These are phyloP conservation scores for Mesostigma viride DNA, from an alignment of 139 green algal species.

Conservation along the genomic window DNA sequence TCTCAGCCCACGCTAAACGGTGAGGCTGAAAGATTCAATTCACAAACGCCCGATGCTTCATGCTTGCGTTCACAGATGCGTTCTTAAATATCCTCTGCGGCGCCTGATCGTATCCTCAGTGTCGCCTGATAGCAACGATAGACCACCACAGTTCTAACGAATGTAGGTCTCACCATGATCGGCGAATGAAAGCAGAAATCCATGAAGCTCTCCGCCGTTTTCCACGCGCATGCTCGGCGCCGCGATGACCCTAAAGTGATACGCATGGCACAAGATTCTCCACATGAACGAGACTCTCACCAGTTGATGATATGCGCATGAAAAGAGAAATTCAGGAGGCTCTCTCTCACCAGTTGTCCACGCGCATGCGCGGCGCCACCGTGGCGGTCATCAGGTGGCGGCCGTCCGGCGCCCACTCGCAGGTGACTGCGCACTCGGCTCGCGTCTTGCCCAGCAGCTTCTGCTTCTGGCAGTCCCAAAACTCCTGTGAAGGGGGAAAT, in stretches of 20 bases:
- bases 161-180: background rate
- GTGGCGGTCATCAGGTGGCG: conserved; percentile 70
- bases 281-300: background rate
- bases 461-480: conserved; percentile 14
- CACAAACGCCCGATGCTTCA: no score
- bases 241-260: background rate
- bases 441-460: conserved; percentile 19
- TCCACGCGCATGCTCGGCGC: background rate
- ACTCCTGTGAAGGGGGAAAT: conserved; percentile 28
- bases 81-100: no score
- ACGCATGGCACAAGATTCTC: conserved; percentile 3
- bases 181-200: background rate
- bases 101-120: no score
- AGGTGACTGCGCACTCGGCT: conserved; percentile 34
- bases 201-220: no score
- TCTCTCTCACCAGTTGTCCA: conserved; percentile 73
- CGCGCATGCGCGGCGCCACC: conserved; percentile 70
- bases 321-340: background rate
- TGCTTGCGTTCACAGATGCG: no score
- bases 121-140: no score
- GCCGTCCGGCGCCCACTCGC: conserved; percentile 77
- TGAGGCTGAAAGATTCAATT: no score
- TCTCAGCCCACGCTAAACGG: no score
- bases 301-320: background rate
- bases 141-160: background rate